Percentiles rank a stretch among this genome's conserved stretches.
Evolutionary conservation across 306 rosid species (phyloP).

Genomic region (Quercus glauca): DNA sequence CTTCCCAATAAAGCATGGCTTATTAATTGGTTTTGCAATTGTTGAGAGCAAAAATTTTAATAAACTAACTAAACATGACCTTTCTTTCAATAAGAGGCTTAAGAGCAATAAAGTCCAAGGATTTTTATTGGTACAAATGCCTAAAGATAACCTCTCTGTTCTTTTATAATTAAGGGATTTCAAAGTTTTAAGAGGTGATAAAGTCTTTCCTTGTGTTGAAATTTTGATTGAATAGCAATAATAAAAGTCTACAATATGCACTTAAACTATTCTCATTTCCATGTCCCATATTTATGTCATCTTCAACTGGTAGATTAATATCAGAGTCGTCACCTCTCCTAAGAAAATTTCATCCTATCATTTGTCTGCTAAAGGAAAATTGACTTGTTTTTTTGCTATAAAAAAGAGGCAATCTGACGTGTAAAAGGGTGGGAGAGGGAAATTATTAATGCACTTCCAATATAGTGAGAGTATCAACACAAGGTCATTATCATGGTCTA

Average conservation of each 20-base stretch:
- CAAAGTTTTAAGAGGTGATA: neutral
- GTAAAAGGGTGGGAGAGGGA: no score
- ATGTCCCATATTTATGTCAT: neutral
- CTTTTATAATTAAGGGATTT: neutral
- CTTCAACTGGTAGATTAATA: neutral
- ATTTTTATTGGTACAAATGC: neutral
- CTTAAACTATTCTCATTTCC: no score
- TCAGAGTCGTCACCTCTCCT: neutral
- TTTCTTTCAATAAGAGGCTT: neutral
- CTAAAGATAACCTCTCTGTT: neutral
- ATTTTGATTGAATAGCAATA: no score
- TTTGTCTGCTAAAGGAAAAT: neutral
- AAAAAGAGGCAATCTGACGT: no score
- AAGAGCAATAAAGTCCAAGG: neutral
- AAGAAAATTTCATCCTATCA: neutral
- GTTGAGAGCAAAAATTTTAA: neutral
- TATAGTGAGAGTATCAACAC: neutral
- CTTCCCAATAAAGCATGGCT: no score
- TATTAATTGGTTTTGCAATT: neutral
- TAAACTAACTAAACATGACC: neutral
- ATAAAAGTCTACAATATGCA: no score
- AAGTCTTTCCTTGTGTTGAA: no score
- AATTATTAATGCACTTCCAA: no score
- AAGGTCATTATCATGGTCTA: neutral
- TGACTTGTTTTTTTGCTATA: neutral